These are phyloP conservation scores for Cladophialophora psammophila DNA, from an alignment of 2,329 filamentous ascomycete species.

Conservation along the genomic window DNA sequence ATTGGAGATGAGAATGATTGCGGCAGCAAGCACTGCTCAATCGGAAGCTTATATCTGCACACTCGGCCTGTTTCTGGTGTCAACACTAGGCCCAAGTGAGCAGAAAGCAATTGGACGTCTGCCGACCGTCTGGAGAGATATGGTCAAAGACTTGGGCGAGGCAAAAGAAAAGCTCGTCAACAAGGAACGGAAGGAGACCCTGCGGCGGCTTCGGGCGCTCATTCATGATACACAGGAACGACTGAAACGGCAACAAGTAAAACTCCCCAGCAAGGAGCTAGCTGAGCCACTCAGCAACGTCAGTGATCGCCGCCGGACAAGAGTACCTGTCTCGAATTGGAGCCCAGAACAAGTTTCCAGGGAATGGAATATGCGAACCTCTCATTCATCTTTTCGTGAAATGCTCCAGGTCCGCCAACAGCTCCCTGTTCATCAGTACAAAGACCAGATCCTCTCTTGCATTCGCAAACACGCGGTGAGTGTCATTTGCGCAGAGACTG, in stretches of 20 bases:
- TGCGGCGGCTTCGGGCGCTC: conserved; percentile 67
- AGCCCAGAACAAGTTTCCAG: conserved; percentile 25
- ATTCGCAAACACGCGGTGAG: conserved; percentile 83
- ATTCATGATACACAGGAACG: conserved; percentile 48
- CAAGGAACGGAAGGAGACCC: conserved; percentile 69
- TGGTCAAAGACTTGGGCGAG: conserved; percentile 81
- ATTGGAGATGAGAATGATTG: conserved; percentile 77
- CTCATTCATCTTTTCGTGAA: conserved; percentile 63
- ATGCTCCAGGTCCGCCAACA: conserved; percentile 83
- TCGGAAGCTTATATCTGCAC: conserved; percentile 89
- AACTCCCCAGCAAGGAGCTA: conserved; percentile 39
- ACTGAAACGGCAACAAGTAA: conserved; percentile 67
- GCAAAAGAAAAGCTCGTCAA: conserved; percentile 74
- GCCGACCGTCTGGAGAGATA: conserved; percentile 79
- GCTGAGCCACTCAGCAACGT: conserved; percentile 29
- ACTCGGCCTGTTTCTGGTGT: conserved; percentile 80
- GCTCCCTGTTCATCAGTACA: conserved; percentile 89
- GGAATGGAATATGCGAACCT: conserved; percentile 33
- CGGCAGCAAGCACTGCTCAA: conserved; percentile 77
- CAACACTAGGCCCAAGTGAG: conserved; percentile 78
- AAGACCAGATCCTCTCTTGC: conserved; percentile 75
- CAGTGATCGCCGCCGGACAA: conserved; percentile 17
- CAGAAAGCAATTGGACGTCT: conserved; percentile 83
- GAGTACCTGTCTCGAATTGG: conserved; percentile 17
- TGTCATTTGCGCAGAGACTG: conserved; percentile 95